Conservation (phyloP, 768 basidiomycete species). For the Auricularia cornea region DNA sequence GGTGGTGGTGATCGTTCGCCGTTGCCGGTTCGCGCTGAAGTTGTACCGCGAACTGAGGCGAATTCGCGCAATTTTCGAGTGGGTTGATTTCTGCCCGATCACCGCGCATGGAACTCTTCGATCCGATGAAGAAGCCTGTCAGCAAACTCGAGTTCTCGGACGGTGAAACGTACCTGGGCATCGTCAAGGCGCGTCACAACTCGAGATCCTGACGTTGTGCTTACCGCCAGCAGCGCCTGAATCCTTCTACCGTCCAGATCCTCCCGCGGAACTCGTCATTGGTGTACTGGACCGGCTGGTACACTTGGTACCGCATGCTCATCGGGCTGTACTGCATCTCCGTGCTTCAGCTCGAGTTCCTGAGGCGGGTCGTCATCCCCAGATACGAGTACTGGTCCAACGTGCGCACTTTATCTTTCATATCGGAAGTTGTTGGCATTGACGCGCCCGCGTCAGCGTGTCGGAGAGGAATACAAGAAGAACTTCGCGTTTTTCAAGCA, state of each 20-base stretch:
- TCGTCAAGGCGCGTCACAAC: slow-evolving; percentile 12
- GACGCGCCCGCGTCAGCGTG: slow-evolving; percentile 12
- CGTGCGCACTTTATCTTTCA: too few species aligned
- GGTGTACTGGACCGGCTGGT: slow-evolving; percentile 20
- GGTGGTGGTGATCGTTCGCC: too few species aligned
- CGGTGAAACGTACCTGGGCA: slow-evolving; percentile 17
- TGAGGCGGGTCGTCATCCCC: background rate
- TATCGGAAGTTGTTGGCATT: too few species aligned
- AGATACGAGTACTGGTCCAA: too few species aligned
- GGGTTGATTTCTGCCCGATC: too few species aligned
- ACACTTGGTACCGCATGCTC: slow-evolving; percentile 16
- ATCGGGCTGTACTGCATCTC: slow-evolving; percentile 22
- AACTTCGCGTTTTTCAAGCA: slow-evolving; percentile 24
- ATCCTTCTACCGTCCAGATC: slow-evolving; percentile 23
- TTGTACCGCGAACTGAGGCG: too few species aligned
- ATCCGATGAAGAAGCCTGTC: slow-evolving; percentile 9
- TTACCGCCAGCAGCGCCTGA: slow-evolving; percentile 15
- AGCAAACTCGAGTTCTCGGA: slow-evolving; percentile 22
- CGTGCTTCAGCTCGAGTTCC: slow-evolving; percentile 13
- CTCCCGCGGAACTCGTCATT: slow-evolving; percentile 19
- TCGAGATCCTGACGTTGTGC: background rate
- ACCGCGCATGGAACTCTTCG: slow-evolving; percentile 23
- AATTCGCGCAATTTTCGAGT: too few species aligned
- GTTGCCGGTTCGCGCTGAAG: too few species aligned
- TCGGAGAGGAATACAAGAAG: slow-evolving; percentile 17